Conservation (phyloP, 1,139 yeast genomes). For the Candida tunisiensis region DNA sequence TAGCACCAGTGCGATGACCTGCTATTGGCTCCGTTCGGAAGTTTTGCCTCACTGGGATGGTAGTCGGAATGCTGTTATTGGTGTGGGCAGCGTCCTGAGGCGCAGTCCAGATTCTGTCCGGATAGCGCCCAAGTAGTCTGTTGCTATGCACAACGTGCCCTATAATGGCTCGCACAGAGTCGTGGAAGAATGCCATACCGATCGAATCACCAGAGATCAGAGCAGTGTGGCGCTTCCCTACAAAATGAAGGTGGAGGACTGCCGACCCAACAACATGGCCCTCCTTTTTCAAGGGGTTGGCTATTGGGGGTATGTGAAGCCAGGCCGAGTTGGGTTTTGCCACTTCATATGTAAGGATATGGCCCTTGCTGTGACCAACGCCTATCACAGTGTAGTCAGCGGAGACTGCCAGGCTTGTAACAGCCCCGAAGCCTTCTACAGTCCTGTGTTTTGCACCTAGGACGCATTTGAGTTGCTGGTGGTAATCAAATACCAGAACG, state of each 20-base stretch:
- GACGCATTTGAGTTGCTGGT: constrained; percentile 31
- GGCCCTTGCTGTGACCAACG: constrained; percentile 29
- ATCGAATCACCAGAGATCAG: constrained; percentile 40
- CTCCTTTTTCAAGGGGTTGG: constrained; percentile 18
- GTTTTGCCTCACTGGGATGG: too few relatives aligned
- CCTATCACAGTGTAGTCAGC: constrained; percentile 34
- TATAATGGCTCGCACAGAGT: constrained; percentile 36
- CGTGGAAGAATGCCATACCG: constrained; percentile 46
- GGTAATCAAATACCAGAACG: constrained; percentile 45
- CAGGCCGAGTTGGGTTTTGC: constrained; percentile 15
- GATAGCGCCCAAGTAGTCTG: constrained; percentile 36
- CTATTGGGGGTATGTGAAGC: constrained; percentile 21
- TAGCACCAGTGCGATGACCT: too few relatives aligned
- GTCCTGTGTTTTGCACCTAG: constrained; percentile 18
- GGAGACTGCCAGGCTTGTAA: constrained; percentile 30
- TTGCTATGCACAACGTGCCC: constrained; percentile 33
- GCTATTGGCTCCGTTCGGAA: too few relatives aligned
- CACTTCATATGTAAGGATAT: constrained; percentile 31
- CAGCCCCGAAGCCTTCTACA: constrained; percentile 22
- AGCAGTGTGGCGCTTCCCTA: constrained; percentile 39
- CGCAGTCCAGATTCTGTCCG: too few relatives aligned
- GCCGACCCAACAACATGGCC: constrained; percentile 37
- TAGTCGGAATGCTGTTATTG: too few relatives aligned
- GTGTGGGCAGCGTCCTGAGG: too few relatives aligned
- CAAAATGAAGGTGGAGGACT: constrained; percentile 33